Evolutionary conservation across 129 eudicot species (phyloP), one percentile per base, ranked within the genome.

Genomic region (Pulicaria dysenterica): DNA sequence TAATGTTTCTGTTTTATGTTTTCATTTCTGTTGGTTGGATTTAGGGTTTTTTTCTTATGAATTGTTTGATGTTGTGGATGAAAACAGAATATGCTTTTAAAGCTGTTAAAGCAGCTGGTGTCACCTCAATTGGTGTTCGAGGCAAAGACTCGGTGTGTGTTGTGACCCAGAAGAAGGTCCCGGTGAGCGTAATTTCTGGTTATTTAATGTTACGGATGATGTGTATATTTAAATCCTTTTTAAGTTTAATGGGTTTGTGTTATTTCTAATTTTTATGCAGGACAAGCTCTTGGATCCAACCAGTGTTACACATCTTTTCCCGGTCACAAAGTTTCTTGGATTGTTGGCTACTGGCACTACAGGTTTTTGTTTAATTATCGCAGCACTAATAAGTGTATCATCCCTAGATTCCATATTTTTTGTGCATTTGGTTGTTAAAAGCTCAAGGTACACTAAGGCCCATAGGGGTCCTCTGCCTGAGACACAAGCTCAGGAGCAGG

Each of bases 261-360:
- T n/a, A 43, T 7, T 31, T 68, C 4, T 59, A 4, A 40, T 63
- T 11, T 16, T 19, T 15, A 39, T 74, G 50, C 89, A 91, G 97
- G 97, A 90, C 87, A 90, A 90, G 86, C 95, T 94, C 16, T 80
- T 94, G 95, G 97, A 90, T 86, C 92, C 95, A 73, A 86, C 98
- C 3, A 94, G 99, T 51, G 86, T 90, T n/a, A 85, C 97, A 8
- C 99, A 90, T 82, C 83, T 94, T 73, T 94, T 94, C 53, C 88
- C 96, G 0, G 75, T 94, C 46, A 90, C 99, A 1, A 94, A 88
- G 87, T 88, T 63, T 75, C 87, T 88, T 63, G 99, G 99, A 17
- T 49, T 94, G 67, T 84, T 94, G 70, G 98, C 98, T 64, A 94
- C 98, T 57, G 98, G 98, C 59, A 93, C 95, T 50, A 87, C 98